These are phyloP conservation scores for Suillus plorans DNA, from an alignment of 768 basidiomycete species.

Conservation along the genomic window DNA sequence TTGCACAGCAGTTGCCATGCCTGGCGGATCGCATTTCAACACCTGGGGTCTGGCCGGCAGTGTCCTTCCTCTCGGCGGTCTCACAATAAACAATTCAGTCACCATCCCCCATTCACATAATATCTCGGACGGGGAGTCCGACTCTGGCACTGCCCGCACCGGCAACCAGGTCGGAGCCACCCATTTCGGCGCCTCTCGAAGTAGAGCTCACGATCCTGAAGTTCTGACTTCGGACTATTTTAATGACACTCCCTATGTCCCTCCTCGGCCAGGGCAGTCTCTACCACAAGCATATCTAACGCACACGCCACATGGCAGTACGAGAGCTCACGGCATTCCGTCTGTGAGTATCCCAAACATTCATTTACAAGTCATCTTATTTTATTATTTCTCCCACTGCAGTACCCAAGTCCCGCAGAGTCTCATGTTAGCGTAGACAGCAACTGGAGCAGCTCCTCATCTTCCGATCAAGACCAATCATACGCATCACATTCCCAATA, in stretches of 20 bases:
- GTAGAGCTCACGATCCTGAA: constrained; percentile 14
- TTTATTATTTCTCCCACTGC: constrained; percentile 12
- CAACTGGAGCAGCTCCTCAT: constrained; percentile 26
- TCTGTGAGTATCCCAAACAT: constrained; percentile 12
- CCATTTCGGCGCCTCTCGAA: constrained; percentile 14
- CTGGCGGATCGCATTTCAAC: constrained; percentile 19
- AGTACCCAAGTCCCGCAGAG: constrained; percentile 25
- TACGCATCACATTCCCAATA: constrained; percentile 10
- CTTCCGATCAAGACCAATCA: constrained; percentile 16
- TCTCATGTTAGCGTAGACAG: constrained; percentile 24
- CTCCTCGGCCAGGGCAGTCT: constrained; percentile 23
- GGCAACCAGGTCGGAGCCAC: constrained; percentile 15
- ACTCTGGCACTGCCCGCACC: constrained; percentile 16
- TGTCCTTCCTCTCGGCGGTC: constrained; percentile 12
- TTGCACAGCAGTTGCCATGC: constrained; percentile 26
- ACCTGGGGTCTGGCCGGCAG: constrained; percentile 14
- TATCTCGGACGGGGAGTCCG: constrained; percentile 21
- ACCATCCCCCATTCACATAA: constrained; percentile 15
- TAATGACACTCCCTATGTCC: constrained; percentile 31
- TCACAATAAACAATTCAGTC: constrained; percentile 13
- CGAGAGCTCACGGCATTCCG: constrained; percentile 14
- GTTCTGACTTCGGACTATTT: constrained; percentile 20
- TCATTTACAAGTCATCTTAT: not conserved
- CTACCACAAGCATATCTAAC: constrained; percentile 17
- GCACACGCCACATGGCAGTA: constrained; percentile 11